Evolutionary conservation across 805 yeast species (phyloP), one percentile per base, ranked within the genome.

Genomic region (Zygosaccharomyces siamensis): DNA sequence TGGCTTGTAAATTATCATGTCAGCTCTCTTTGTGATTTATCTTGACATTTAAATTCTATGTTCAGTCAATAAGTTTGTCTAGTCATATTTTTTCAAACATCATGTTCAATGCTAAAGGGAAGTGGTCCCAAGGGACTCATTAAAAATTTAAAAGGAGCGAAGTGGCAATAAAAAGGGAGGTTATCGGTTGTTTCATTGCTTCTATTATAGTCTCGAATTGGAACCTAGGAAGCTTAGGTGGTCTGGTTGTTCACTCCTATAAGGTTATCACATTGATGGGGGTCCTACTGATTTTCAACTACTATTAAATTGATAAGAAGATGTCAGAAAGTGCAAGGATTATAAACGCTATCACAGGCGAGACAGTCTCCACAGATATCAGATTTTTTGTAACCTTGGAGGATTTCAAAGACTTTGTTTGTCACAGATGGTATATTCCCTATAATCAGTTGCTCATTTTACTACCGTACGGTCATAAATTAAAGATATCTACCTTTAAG

Each of bases 401-500:
- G 36, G 68, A 73, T 20, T 60, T 79, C 28, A 74, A 71, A 52
- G 66, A 60, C 26, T 74, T 68, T 53, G 69, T 78, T 18, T 50
- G 71, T 5, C 61, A 66, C 3, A 66, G 71, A 35, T 72, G 78
- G 62, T 57, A 57, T 38, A 75, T 78, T 1, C 72, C 77, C 0
- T 31, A 55, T 0, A 69, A 64, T 23, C 72, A 74, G 45, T 55
- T 75, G 38, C 72, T 84, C 54, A 67, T 85, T 11, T 64, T 85
- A 33, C 75, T 89, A 2, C 79, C 89, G 1, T 81, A 77, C 61
- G 90, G 90, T 0, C 73, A 79, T 40, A 80, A 77, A 56, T 69
- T 85, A 53, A 80, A 77, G 49, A 59, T 50, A 18, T 46, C 54
- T 55, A 23, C 61, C 76, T 70, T 61, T 73, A 72, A 58, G 73